A percentile compares a stretch with the other conserved stretches of the same genome.
Evolutionary conservation across 2,329 filamentous ascomycete species (phyloP).

Genomic region (Ceratocystis huliohia): DNA sequence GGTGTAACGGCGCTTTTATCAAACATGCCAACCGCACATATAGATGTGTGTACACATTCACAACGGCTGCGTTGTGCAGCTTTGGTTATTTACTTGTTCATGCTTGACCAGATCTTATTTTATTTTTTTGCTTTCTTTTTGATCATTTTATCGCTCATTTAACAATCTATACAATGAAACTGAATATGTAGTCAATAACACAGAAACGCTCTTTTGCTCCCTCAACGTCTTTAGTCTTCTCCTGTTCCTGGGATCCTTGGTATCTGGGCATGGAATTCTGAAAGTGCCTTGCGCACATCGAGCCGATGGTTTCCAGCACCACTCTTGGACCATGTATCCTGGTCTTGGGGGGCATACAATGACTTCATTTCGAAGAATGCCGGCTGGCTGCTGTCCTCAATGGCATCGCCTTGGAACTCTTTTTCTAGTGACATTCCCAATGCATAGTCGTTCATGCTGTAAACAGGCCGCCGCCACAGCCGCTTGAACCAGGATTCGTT

Average conservation of each 20-base stretch:
- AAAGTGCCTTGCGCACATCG: not conserved
- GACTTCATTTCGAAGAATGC: not conserved
- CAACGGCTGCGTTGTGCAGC: not conserved
- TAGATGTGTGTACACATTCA: not conserved
- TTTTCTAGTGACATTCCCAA: not conserved
- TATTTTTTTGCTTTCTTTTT: not conserved
- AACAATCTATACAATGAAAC: not conserved
- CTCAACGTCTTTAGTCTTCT: not conserved
- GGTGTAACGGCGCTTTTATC: not conserved
- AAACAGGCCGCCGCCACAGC: not conserved
- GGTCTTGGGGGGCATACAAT: not conserved
- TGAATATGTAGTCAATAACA: not conserved
- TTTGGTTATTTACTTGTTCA: not conserved
- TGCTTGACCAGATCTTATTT: not conserved
- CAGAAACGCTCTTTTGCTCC: not conserved
- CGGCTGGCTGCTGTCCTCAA: not conserved
- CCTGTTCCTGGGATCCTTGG: not conserved
- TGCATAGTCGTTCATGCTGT: not conserved
- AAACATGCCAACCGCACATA: not conserved
- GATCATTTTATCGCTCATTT: not conserved
- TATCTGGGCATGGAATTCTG: too few species aligned
- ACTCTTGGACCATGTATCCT: not conserved
- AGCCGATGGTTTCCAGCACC: not conserved
- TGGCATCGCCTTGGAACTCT: not conserved
- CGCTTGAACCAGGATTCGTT: constrained; percentile 2